Conservation (phyloP, 164 flowering plant genomes). For the Magnolia officinalis region DNA sequence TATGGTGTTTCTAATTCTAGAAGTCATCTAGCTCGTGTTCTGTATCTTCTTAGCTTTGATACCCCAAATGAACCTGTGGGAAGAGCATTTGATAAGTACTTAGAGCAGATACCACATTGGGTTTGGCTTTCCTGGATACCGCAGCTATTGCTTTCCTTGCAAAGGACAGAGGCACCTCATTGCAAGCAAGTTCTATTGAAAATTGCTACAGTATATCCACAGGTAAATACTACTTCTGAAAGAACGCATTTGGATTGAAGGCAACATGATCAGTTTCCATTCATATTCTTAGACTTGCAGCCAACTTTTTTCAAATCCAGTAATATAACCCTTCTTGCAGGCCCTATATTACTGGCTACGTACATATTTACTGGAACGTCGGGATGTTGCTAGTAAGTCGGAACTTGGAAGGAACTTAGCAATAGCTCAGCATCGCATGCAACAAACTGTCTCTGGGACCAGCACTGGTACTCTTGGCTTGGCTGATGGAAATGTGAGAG, state of each 20-base stretch:
- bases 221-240: constrained; percentile 40
- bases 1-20: constrained; percentile 90
- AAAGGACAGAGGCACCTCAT: constrained; percentile 90
- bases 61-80: constrained; percentile 88
- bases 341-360: constrained; percentile 99
- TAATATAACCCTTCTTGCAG: constrained; percentile 27
- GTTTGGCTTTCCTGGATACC: constrained; percentile 99
- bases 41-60: constrained; percentile 93
- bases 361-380: constrained; percentile 94
- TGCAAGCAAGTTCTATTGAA: constrained; percentile 86
- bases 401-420: constrained; percentile 69
- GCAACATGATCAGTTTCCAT: neutral
- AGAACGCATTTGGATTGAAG: neutral
- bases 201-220: constrained; percentile 87
- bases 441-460: constrained; percentile 57
- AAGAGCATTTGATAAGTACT: constrained; percentile 80
- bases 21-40: constrained; percentile 90
- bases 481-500: constrained; percentile 57
- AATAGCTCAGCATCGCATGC: constrained; percentile 90
- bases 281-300: constrained; percentile 2
- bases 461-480: constrained; percentile 45
- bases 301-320: neutral
- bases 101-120: constrained; percentile 95
- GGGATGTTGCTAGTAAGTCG: constrained; percentile 92
- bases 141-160: constrained; percentile 89